Base-by-base conservation (phyloP, 306 rosid genomes). In the Mucuna pruriens region DNA sequence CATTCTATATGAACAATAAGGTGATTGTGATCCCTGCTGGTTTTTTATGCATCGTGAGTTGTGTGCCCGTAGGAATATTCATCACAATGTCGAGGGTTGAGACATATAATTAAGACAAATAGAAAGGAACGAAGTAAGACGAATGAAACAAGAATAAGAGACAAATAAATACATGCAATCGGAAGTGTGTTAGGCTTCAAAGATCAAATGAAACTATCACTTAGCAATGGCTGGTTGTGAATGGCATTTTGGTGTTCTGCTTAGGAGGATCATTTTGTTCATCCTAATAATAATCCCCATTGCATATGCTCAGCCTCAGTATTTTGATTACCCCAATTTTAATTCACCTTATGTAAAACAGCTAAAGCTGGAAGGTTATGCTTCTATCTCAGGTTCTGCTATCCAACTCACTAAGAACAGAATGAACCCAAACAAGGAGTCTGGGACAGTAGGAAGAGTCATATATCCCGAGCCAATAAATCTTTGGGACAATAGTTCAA, bases 401-500 rank as follows among this genome's bases (percentile, higher is more conserved):
- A 67, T 84, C 62, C 66, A 51, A 17, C 85, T 86, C 78, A 77
- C 84, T 2, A 12, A 9, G 11, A 71, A 36, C 1, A 9, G 17
- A 31, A 26, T 17, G 0, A 0, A 0, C 7, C 15, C 1, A 3
- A 0, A 1, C 1, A 0, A 4, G 2, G 0, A 1, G 10, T 4
- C 8, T 9, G 80, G 17, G 1, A 33, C 22, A 26, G 22, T 60
- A 0, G 90, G 90, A 3, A 55, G 87, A 36, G 7, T 33, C 74
- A 70, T 38, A 17, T n/a, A 40, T 68, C 9, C 13, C 8, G 16
- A 70, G 9, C 3, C 0, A 4, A 39, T 90, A 46, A 79, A 54
- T 0, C 84, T 90, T n/a, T 57, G 84, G 89, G 81, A 84, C 33
- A 78, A 31, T 4, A 57, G 0, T 36, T 81, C 89, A 4, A 31